phyloP scores from a whole-genome alignment of 768 basidiomycete genomes.

The Rhodosporidiobolus odoratus region DNA sequence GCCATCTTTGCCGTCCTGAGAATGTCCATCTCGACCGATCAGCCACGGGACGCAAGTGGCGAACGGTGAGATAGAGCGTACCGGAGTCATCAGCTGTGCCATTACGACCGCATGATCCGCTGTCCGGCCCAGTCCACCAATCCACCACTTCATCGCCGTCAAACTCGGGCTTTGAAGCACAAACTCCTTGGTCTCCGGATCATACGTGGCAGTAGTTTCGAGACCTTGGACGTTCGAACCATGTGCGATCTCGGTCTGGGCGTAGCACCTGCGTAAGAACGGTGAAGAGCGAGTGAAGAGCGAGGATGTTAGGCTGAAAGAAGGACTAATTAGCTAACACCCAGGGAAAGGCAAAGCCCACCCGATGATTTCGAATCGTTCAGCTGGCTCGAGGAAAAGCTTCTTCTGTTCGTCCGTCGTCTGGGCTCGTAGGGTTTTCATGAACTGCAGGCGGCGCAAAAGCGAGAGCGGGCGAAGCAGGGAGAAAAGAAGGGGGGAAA shows the following conservation, averaged over 20 bases:
- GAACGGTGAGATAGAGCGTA: not conserved
- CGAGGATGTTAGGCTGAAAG: too few species aligned
- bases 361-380: constrained; percentile 40
- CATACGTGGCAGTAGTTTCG: constrained; percentile 71
- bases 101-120: constrained; percentile 72
- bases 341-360: not conserved
- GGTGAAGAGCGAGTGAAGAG: not conserved
- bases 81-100: constrained; percentile 63
- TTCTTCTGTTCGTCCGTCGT: constrained; percentile 42
- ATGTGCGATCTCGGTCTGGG: constrained; percentile 53
- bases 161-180: constrained; percentile 70
- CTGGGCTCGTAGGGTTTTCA: constrained; percentile 37
- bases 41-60: too few species aligned
- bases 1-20: constrained; percentile 38
- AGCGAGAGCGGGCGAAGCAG: not conserved
- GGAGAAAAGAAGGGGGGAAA: too few species aligned
- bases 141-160: constrained; percentile 78
- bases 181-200: constrained; percentile 63
- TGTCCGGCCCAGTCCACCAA: constrained; percentile 65
- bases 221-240: constrained; percentile 64
- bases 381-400: constrained; percentile 42
- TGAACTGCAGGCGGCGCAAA: constrained; percentile 6
- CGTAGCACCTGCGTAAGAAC: constrained; percentile 19
- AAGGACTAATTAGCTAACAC: too few species aligned
- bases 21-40: too few species aligned